These are phyloP conservation scores for Chlorophyllum brunneum DNA, from an alignment of 768 basidiomycete species.

Conservation along the genomic window DNA sequence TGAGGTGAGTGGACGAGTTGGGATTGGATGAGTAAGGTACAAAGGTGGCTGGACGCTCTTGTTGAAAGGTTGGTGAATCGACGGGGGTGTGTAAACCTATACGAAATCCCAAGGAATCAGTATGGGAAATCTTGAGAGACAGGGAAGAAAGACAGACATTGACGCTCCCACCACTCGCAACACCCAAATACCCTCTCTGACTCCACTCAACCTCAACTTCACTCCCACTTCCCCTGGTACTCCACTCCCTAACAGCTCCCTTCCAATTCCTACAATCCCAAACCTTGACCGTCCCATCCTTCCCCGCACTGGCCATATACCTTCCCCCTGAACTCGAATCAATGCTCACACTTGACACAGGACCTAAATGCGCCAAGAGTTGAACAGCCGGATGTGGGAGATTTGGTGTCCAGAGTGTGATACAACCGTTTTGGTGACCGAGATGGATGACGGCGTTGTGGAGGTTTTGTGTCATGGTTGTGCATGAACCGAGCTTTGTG, in stretches of 20 bases:
- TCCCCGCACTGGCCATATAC: constrained; percentile 88
- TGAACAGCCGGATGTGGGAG: constrained; percentile 81
- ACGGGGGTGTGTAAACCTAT: constrained; percentile 70
- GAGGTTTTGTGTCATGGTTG: constrained; percentile 82
- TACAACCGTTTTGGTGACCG: constrained; percentile 91
- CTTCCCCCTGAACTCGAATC: constrained; percentile 84
- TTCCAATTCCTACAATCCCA: constrained; percentile 99
- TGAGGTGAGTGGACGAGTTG: constrained; percentile 67
- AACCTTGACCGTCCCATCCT: constrained; percentile 86
- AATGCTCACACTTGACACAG: constrained; percentile 70
- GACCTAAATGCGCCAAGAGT: constrained; percentile 86
- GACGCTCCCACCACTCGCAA: constrained; percentile 79
- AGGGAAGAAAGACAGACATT: constrained; percentile 48
- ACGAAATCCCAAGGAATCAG: background rate
- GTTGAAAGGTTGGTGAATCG: constrained; percentile 55
- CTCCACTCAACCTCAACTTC: constrained; percentile 77
- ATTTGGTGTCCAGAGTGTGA: constrained; percentile 98
- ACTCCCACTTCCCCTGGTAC: constrained; percentile 55
- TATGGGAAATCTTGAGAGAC: background rate
- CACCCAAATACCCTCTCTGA: constrained; percentile 75
- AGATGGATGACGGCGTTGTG: constrained; percentile 95
- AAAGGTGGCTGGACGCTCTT: constrained; percentile 63
- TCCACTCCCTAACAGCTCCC: constrained; percentile 77
- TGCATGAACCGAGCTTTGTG: constrained; percentile 84
- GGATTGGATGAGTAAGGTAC: constrained; percentile 85